Evolutionary conservation across 768 basidiomycete genomes (phyloP).

Genomic region (Xerocomus potaroensis): DNA sequence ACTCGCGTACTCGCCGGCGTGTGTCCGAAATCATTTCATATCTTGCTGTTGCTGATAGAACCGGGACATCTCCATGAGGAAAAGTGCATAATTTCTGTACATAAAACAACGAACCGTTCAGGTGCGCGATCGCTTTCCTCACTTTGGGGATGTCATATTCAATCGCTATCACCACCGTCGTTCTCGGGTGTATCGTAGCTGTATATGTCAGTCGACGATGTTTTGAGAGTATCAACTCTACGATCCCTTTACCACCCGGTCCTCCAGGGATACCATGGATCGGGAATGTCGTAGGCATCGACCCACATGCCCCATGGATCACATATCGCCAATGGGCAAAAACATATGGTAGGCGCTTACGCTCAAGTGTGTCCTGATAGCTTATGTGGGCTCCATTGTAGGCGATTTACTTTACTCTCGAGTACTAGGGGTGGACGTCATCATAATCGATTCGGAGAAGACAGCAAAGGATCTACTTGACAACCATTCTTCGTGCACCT

Average conservation of each 20-base stretch:
- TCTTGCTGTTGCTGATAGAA: background rate
- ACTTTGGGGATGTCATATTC: background rate
- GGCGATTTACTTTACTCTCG: constrained; percentile 6
- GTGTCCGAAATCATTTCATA: background rate
- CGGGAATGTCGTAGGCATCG: background rate
- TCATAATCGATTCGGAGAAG: constrained; percentile 6
- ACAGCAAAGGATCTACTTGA: constrained; percentile 25
- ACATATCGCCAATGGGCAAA: constrained; percentile 1
- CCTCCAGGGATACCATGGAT: constrained; percentile 1
- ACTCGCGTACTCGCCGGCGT: background rate
- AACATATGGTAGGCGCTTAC: constrained; percentile 4
- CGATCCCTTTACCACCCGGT: background rate
- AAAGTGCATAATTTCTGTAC: background rate
- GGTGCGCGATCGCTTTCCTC: background rate
- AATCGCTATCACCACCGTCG: background rate
- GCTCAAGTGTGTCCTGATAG: too few species aligned
- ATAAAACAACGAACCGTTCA: background rate
- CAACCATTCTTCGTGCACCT: constrained; percentile 40
- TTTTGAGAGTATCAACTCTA: background rate
- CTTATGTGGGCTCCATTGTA: background rate
- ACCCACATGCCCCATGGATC: constrained; percentile 1
- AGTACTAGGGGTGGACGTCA: constrained; percentile 2
- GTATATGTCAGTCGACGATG: background rate
- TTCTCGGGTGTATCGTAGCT: background rate
- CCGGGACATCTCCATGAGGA: background rate